Evolutionary conservation across 192 early-diverging fungal genomes (phyloP), one percentile per base, ranked within the genome.

Genomic region (Coemansia furcata): DNA sequence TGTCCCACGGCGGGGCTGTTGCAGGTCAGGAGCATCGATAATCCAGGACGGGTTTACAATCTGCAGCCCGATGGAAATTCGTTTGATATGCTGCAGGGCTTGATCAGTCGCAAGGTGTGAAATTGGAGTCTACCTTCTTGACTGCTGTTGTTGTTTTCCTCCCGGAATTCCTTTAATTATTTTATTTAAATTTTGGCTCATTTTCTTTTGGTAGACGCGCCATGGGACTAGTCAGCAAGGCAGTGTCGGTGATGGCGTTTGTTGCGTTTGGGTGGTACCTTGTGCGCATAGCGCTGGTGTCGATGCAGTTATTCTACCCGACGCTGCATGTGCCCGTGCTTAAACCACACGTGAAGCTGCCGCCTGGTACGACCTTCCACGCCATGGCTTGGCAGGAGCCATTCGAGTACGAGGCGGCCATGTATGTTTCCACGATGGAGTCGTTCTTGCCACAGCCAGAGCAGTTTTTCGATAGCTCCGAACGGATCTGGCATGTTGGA

Each of bases 61-160:
- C 74, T 99, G 38, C 94, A 97, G 77, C 97, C 97, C 6, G 97
- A 96, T 67, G 97, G 97, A 8, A 99, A 98, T 76, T 91, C 88
- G 36, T 99, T 99, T 78, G 97, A 99, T 74, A 97, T 99, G 94
- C 86, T 98, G 72, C 89, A 92, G 62, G 93, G 93, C 0, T 71
- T 99, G 47, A 94, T 99, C 69, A 87, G 84, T 17, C 71, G 74
- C 6, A 97, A 95, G 63, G 61, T 63, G 21, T 52, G 26, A 50
- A 50, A 6, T 50, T 50, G 47, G 19, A 9, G 29, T 52, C 30
- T 26, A 7, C n/a, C 7, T 60, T 43, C 17, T 19, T 29, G 29
- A 6, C 37, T 40, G 11, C 39, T 38, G 37, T 14, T 42, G 14
- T 30, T 55, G 26, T 40, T 19, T 12, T 19, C 42, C 29, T n/a